Conservation (phyloP, 1,139 yeast species). For the Zhuliangozyma parablackwelliae region DNA sequence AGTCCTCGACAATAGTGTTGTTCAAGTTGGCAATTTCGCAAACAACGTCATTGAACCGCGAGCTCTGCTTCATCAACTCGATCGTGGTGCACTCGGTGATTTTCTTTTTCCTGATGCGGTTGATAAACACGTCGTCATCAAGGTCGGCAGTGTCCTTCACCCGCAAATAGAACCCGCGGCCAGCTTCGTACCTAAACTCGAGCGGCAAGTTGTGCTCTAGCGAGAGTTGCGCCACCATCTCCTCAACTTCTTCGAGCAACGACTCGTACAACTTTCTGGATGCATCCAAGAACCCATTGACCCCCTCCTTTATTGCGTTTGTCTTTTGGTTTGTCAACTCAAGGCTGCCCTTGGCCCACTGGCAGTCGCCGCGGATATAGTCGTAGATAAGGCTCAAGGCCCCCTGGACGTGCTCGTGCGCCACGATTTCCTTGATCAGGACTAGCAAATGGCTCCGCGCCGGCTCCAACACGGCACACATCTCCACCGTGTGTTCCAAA, state of each 20-base stretch:
- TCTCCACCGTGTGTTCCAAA: constrained; percentile 12
- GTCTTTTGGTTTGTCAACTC: constrained; percentile 41
- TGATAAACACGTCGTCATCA: constrained; percentile 21
- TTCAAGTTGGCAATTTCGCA: constrained; percentile 37
- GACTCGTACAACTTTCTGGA: constrained; percentile 37
- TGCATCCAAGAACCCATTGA: constrained; percentile 43
- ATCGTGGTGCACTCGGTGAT: constrained; percentile 38
- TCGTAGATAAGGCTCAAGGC: constrained; percentile 22
- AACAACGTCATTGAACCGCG: constrained; percentile 32
- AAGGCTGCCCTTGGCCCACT: constrained; percentile 33
- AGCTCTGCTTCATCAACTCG: constrained; percentile 35
- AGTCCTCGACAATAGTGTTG: constrained; percentile 29
- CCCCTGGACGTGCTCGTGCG: constrained; percentile 15
- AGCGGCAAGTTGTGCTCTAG: constrained; percentile 17
- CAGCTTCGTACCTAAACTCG: constrained; percentile 29
- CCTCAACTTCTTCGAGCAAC: constrained; percentile 29
- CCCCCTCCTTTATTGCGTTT: constrained; percentile 40
- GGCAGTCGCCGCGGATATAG: constrained; percentile 35
- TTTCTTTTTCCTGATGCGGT: constrained; percentile 23
- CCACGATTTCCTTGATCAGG: constrained; percentile 25
- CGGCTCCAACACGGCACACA: constrained; percentile 13
- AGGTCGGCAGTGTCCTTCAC: constrained; percentile 14
- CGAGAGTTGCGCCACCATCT: constrained; percentile 16
- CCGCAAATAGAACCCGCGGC: constrained; percentile 34
- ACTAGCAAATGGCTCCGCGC: constrained; percentile 13